Evolutionary conservation across 352 stramenopile species (phyloP), one percentile per base, ranked within the genome.

Genomic region (Globisporangium canariense): DNA sequence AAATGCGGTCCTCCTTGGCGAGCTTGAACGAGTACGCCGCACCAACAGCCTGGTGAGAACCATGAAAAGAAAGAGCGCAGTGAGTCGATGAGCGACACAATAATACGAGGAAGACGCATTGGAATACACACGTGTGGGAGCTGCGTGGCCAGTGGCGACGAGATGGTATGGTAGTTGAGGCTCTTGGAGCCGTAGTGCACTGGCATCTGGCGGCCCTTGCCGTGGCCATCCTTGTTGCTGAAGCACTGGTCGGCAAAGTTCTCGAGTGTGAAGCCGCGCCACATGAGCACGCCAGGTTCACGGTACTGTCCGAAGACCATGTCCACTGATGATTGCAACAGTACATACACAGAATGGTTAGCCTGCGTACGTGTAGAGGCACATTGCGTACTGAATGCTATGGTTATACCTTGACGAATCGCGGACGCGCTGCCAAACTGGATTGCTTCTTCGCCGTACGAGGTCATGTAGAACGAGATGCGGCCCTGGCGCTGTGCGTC

Each of bases 161-260:
- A 98, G 38, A 99, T 98, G 0, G 97, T 99, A 45, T 99, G 97
- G 66, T 98, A 98, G 73, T 99, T 98, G 20, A 99, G 78, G 34
- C 87, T 80, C 58, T 86, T 88, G 11, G 87, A 98, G 32, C 97
- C 97, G 70, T 99, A 99, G 81, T 99, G 98, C 50, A 99, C 89
- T 4, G 98, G 98, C 96, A 99, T 99, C 75, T 99, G 97, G 30
- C 97, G 81, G 16, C 97, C 97, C 65, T 98, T 98, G 60, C 90
- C 97, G 57, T 98, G 82, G 66, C 98, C 97, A n/a, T 92, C 83
- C 52, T 84, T 74, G 79, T 99, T 99, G 65, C 90, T 96, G 66
- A 98, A 99, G 66, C 96, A 99, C 75, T 99, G 97, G 73, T 99
- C 96, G 3, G 95, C 93, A 75, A 99, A 99, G 58, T 99, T 88